Percentiles rank a stretch among this genome's conserved stretches.
These are phyloP conservation scores for Penicillium brevicompactum DNA, from an alignment of 2,329 filamentous ascomycete species.

Conservation along the genomic window DNA sequence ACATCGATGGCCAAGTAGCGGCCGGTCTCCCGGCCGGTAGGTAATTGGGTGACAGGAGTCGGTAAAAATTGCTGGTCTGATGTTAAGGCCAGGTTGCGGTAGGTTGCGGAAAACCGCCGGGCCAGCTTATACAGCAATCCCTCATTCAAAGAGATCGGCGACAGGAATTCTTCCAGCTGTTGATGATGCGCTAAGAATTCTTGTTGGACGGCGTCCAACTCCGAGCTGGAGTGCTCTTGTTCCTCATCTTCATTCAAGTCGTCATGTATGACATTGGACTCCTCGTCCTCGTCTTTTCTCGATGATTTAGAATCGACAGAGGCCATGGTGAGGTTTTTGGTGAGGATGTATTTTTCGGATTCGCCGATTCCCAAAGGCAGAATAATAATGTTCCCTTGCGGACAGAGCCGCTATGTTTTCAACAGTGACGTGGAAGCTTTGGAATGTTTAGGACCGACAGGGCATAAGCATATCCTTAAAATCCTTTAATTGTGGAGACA, in stretches of 20 bases:
- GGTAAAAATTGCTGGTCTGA: slow-evolving; percentile 52
- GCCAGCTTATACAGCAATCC: slow-evolving; percentile 47
- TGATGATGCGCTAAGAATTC: slow-evolving; percentile 36
- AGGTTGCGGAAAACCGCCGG: slow-evolving; percentile 49
- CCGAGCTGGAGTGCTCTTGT: slow-evolving; percentile 34
- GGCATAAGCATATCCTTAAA: slow-evolving; percentile 13
- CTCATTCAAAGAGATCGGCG: slow-evolving; percentile 45
- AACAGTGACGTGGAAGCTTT: slow-evolving; percentile 17
- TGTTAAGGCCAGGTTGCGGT: slow-evolving; percentile 45
- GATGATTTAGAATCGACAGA: slow-evolving; percentile 25
- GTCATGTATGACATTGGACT: slow-evolving; percentile 31
- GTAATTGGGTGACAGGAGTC: slow-evolving; percentile 49
- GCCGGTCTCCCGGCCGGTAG: slow-evolving; percentile 56
- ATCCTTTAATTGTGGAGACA: slow-evolving; percentile 12
- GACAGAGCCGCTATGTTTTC: slow-evolving; percentile 14
- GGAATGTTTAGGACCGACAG: slow-evolving; percentile 16
- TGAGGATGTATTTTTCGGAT: neutral
- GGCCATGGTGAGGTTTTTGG: slow-evolving; percentile 22
- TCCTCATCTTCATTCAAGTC: slow-evolving; percentile 36
- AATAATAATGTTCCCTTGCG: slow-evolving; percentile 2
- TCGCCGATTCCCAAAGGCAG: neutral
- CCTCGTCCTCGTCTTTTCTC: slow-evolving; percentile 31
- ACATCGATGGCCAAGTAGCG: slow-evolving; percentile 60
- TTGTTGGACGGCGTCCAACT: slow-evolving; percentile 31
- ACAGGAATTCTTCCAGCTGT: slow-evolving; percentile 43